A percentile compares a stretch with the other conserved stretches of the same genome.
Conservation (phyloP, 768 basidiomycete genomes). For the Russula foetens region DNA sequence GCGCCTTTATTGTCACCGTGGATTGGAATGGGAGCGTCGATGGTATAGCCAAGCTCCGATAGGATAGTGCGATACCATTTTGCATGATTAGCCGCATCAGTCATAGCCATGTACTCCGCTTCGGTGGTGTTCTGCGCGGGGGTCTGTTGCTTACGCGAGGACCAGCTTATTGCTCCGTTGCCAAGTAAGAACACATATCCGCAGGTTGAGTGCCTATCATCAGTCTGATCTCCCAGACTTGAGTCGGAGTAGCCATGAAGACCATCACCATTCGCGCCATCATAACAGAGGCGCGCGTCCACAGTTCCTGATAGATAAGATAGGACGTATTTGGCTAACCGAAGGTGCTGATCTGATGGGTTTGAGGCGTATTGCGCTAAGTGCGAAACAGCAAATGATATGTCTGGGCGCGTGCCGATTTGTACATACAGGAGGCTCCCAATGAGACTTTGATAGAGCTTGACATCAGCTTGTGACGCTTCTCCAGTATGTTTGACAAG, state of each 20-base stretch:
- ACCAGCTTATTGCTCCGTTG: constrained; percentile 32
- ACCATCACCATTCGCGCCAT: not conserved
- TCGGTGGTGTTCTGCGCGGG: constrained; percentile 32
- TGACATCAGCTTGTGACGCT: not conserved
- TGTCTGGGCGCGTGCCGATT: not conserved
- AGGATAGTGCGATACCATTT: constrained; percentile 25
- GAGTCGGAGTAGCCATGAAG: constrained; percentile 22
- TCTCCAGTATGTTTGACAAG: not conserved
- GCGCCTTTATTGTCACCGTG: too few relatives aligned
- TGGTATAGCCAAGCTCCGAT: too few relatives aligned
- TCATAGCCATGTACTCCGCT: constrained; percentile 34
- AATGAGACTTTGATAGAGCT: not conserved
- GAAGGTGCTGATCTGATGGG: not conserved
- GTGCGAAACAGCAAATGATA: not conserved
- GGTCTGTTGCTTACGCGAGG: constrained; percentile 29
- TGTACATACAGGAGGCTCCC: not conserved
- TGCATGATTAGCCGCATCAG: constrained; percentile 28
- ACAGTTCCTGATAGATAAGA: not conserved
- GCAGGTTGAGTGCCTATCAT: constrained; percentile 22
- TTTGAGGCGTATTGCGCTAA: not conserved
- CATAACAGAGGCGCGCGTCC: not conserved
- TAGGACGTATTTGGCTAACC: not conserved
- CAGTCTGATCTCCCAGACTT: constrained; percentile 21
- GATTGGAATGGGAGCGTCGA: too few relatives aligned
- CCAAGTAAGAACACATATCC: constrained; percentile 26